Conservation (phyloP, 1,139 yeast genomes). For the Candida sanyaensis region DNA sequence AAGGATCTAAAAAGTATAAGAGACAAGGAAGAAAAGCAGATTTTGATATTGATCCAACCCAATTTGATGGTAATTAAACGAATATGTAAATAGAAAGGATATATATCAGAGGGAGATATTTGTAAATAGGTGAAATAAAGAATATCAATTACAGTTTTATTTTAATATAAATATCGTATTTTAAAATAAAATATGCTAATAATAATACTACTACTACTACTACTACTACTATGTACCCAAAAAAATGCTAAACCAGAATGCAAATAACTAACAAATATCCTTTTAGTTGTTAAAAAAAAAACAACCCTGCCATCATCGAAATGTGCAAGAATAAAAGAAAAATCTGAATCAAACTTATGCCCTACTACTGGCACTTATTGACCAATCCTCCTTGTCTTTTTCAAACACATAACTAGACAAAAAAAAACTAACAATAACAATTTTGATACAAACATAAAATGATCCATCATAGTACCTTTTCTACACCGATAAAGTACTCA, state of each 20-base stretch:
- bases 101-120: not conserved
- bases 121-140: not conserved
- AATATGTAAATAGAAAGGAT: conserved; percentile 6
- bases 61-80: conserved; percentile 25
- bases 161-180: conserved; percentile 1
- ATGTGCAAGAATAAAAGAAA: not conserved
- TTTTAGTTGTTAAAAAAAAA: not conserved
- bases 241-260: not conserved
- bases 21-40: conserved; percentile 33
- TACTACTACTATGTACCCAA: not conserved
- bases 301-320: conserved; percentile 6
- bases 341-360: not conserved
- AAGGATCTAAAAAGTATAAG: conserved; percentile 34
- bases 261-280: not conserved
- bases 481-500: conserved; percentile 6
- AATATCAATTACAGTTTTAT: too few relatives aligned
- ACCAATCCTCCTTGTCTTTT: not conserved
- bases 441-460: not conserved
- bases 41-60: conserved; percentile 26
- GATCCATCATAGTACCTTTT: conserved; percentile 7
- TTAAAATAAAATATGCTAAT: not conserved
- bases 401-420: conserved; percentile 3
- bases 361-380: conserved; percentile 5
- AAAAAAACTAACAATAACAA: not conserved
- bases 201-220: not conserved